These are phyloP conservation scores for Zhuliangozyma blackwelliae DNA, from an alignment of 1,139 yeast species.

Conservation along the genomic window DNA sequence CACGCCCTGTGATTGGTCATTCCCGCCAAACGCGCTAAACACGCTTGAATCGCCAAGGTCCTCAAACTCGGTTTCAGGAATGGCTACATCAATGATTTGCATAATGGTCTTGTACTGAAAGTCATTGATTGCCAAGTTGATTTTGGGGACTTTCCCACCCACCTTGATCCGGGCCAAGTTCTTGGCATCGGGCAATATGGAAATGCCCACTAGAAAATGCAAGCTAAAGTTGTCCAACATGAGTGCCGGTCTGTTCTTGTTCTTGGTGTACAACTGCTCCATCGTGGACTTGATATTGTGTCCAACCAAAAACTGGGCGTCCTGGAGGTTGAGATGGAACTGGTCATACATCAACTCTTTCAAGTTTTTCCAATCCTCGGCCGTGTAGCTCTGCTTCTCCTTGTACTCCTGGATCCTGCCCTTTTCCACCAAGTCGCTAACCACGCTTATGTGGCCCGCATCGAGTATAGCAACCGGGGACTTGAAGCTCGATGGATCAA, in stretches of 20 bases:
- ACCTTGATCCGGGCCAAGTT: slow-evolving; percentile 69
- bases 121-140: slow-evolving; percentile 74
- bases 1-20: slow-evolving; percentile 14
- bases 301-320: slow-evolving; percentile 87
- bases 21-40: slow-evolving; percentile 32
- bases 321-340: slow-evolving; percentile 70
- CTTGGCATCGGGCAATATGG: slow-evolving; percentile 78
- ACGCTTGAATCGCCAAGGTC: slow-evolving; percentile 30
- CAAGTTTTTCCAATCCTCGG: slow-evolving; percentile 66
- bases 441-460: slow-evolving; percentile 90
- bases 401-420: slow-evolving; percentile 68
- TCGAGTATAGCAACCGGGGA: slow-evolving; percentile 91
- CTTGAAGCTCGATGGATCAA: slow-evolving; percentile 72
- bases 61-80: slow-evolving; percentile 53
- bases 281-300: slow-evolving; percentile 75
- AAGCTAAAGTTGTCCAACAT: slow-evolving; percentile 76
- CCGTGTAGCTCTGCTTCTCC: slow-evolving; percentile 61
- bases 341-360: slow-evolving; percentile 86
- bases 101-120: slow-evolving; percentile 85
- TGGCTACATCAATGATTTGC: slow-evolving; percentile 65
- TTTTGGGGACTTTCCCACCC: slow-evolving; percentile 75
- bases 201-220: slow-evolving; percentile 69
- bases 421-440: slow-evolving; percentile 76
- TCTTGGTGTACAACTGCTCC: slow-evolving; percentile 52
- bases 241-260: slow-evolving; percentile 34